Evolutionary conservation across 306 rosid species (phyloP).

Genomic region (Trifolium dubium): DNA sequence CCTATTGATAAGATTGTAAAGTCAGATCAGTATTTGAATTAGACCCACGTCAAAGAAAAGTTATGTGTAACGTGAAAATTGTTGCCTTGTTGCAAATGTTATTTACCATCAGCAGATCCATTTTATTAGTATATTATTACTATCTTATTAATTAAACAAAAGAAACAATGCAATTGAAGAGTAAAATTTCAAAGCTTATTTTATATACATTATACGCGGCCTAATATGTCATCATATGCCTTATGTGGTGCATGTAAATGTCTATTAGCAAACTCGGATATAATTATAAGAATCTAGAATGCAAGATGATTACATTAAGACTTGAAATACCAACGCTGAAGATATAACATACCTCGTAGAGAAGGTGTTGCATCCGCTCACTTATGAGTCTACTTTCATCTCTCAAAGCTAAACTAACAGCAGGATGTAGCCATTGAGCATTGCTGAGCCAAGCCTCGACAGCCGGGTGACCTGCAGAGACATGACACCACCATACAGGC

Average conservation of each 20-base stretch:
- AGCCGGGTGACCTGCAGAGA: conserved; percentile 72
- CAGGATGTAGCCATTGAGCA: conserved; percentile 94
- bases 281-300: conserved; percentile 2
- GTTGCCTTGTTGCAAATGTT: conserved; percentile 17
- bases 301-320: conserved; percentile 16
- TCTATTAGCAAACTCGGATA: conserved; percentile 21
- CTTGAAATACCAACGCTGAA: conserved; percentile 15
- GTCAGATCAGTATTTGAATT: conserved; percentile 21
- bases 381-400: conserved; percentile 86
- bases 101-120: conserved; percentile 4
- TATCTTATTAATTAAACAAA: conserved; percentile 1
- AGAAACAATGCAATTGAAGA: conserved; percentile 30
- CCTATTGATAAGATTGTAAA: conserved; percentile 51
- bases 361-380: conserved; percentile 88
- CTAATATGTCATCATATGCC: conserved; percentile 4
- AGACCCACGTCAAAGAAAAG: background rate
- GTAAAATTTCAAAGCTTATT: conserved; percentile 1
- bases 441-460: conserved; percentile 73
- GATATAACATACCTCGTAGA: conserved; percentile 69
- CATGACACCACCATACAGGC: conserved; percentile 96
- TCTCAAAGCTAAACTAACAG: conserved; percentile 79
- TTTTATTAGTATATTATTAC: background rate
- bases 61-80: background rate
- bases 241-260: conserved; percentile 24
- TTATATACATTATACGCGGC: conserved; percentile 5